Base-by-base conservation (phyloP, 352 stramenopile species). In the Salisapilia sapeloensis region DNA sequence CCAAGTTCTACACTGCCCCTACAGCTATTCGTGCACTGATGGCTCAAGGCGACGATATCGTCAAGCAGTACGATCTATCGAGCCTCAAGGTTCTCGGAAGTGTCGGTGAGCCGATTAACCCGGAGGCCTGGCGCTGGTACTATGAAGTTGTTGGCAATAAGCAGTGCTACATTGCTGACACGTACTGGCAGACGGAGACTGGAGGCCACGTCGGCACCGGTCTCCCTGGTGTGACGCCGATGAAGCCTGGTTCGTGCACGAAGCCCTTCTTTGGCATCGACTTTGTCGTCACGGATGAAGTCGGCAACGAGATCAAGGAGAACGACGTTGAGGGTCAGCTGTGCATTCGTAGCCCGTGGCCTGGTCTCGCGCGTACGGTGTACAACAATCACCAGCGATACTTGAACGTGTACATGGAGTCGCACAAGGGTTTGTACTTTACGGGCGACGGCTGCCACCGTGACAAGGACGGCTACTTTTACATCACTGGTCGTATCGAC, bases 21-120 rank as follows among this genome's bases (percentile, higher is more conserved):
- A 98, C 93, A 0, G 94, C 95, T 4, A 98, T 98, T 56, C 91
- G 95, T 41, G 85, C 93, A n/a, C 53, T 99, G 14, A 99, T 99
- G 92, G 71, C 89, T 19, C 92, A 95, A 41, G 91, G 91, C 23
- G 66, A 93, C 43, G 82, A 95, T 24, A 60, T 81, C 25, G 77
- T 96, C 13, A 70, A 81, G 17, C 89, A 96, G 34, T 97, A 98
- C 60, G 89, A 98, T 53, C 67, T 91, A 33, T 93, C 75, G 24
- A 86, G 57, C 19, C 58, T 99, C 20, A 83, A 91, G 21, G 72
- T 98, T 20, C 63, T 99, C 9, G 94, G 94, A 13, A 97, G 85
- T 33, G 95, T 99, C 14, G 95, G 95, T 19, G 95, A 99, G 60
- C 95, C 94, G 4, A 99, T 99, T 59, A 99, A 99, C 59, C 94